phyloP scores from a whole-genome alignment of 352 stramenopile genomes.

The Bremia lactucae region DNA sequence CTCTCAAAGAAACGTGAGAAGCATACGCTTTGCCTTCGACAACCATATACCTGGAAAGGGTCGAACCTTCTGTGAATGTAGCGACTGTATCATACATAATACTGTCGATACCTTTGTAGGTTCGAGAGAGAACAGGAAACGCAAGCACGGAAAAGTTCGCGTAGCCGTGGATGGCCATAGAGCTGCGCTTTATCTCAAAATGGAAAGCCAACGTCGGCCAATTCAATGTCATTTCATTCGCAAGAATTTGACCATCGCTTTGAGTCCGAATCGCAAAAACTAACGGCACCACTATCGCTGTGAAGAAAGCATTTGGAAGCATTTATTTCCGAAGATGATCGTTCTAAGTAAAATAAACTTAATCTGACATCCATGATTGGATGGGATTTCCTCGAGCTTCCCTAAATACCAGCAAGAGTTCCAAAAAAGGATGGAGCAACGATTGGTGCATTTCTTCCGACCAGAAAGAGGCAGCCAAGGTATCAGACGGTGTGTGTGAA shows the following conservation, averaged over 20 bases:
- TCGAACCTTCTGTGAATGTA: slow-evolving; percentile 11
- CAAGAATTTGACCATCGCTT: background rate
- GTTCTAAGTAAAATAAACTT: too few relatives aligned
- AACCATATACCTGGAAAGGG: slow-evolving; percentile 17
- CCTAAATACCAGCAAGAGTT: too few relatives aligned
- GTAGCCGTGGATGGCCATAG: slow-evolving; percentile 20
- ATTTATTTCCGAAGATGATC: too few relatives aligned
- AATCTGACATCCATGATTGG: too few relatives aligned
- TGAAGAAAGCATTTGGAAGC: too few relatives aligned
- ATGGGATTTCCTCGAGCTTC: too few relatives aligned
- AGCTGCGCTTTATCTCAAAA: slow-evolving; percentile 23
- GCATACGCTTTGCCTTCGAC: slow-evolving; percentile 16
- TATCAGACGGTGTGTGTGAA: too few relatives aligned
- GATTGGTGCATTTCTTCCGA: too few relatives aligned
- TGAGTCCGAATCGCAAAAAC: too few relatives aligned
- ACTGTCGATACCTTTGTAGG: background rate
- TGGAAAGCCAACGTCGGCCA: slow-evolving; percentile 20
- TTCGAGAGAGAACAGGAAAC: slow-evolving; percentile 6
- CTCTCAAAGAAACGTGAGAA: slow-evolving; percentile 1
- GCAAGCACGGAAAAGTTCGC: slow-evolving; percentile 23
- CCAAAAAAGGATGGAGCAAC: too few relatives aligned
- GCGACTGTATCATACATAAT: slow-evolving; percentile 22
- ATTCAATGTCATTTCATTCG: background rate
- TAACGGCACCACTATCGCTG: too few relatives aligned
- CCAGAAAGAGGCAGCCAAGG: too few relatives aligned